phyloP scores from a whole-genome alignment of 164 flowering plant genomes.

The Santalum album region DNA sequence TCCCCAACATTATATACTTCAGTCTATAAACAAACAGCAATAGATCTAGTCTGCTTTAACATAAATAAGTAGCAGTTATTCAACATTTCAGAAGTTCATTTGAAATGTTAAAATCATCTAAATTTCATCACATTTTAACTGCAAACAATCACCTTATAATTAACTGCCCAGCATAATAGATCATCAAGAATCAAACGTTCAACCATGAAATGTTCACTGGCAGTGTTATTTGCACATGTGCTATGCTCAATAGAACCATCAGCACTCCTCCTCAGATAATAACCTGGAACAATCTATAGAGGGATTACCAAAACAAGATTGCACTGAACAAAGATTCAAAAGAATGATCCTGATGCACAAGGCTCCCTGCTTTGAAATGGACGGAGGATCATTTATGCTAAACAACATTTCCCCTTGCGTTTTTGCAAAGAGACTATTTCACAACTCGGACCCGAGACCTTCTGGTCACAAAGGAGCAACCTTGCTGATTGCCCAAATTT shows the following conservation, averaged over 20 bases:
- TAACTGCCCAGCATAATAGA: slow-evolving; percentile 68
- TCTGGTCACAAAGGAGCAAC: too few relatives aligned
- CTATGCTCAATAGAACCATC: slow-evolving; percentile 85
- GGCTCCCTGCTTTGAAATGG: too few relatives aligned
- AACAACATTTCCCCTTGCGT: too few relatives aligned
- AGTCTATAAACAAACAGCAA: too few relatives aligned
- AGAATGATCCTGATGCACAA: too few relatives aligned
- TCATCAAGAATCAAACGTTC: slow-evolving; percentile 84
- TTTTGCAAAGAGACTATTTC: too few relatives aligned
- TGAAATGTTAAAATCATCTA: neutral
- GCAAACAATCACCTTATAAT: slow-evolving; percentile 58
- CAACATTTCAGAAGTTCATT: neutral
- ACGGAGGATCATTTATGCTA: neutral
- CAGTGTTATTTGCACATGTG: slow-evolving; percentile 81
- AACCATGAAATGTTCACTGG: slow-evolving; percentile 95
- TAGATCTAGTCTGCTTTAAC: too few relatives aligned
- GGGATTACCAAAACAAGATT: slow-evolving; percentile 10
- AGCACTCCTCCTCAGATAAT: slow-evolving; percentile 67
- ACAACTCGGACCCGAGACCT: too few relatives aligned
- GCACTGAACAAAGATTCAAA: neutral
- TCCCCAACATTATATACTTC: too few relatives aligned
- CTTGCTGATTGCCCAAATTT: too few relatives aligned
- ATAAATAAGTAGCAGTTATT: neutral
- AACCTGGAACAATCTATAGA: slow-evolving; percentile 92
- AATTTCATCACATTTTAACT: too few relatives aligned